These are phyloP conservation scores for Botrytis hyacinthi DNA, from an alignment of 2,329 filamentous ascomycete species.

Conservation along the genomic window DNA sequence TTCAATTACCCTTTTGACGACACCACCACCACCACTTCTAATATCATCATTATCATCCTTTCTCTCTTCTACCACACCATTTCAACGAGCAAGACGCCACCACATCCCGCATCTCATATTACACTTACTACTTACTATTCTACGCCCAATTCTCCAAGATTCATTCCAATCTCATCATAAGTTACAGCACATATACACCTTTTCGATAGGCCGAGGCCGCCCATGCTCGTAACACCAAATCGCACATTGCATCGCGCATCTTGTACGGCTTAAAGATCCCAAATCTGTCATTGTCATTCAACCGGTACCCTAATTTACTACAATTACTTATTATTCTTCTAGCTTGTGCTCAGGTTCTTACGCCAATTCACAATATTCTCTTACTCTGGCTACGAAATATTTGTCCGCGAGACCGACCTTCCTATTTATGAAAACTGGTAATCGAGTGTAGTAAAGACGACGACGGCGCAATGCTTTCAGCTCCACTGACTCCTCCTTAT, in stretches of 20 bases:
- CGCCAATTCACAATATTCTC: not conserved
- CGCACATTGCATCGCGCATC: constrained; percentile 19
- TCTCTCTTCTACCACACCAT: not conserved
- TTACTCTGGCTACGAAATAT: not conserved
- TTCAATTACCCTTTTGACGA: not conserved
- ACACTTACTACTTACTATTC: not conserved
- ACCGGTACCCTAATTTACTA: not conserved
- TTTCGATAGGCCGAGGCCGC: constrained; percentile 16
- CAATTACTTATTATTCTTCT: not conserved
- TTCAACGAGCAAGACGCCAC: not conserved
- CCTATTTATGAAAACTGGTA: constrained; percentile 22
- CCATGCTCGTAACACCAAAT: constrained; percentile 15
- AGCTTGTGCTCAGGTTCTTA: not conserved
- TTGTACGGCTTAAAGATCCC: constrained; percentile 13
- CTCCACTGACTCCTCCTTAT: constrained; percentile 32
- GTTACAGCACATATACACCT: constrained; percentile 7
- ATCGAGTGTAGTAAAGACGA: constrained; percentile 26
- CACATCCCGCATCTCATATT: not conserved
- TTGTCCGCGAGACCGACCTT: not conserved
- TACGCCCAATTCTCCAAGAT: not conserved
- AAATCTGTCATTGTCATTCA: constrained; percentile 10
- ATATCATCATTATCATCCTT: not conserved
- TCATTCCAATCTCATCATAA: not conserved
- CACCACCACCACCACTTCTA: not conserved
- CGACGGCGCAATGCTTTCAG: constrained; percentile 29